Evolutionary conservation across 2,329 filamentous ascomycete genomes (phyloP), one percentile per base, ranked within the genome.

Genomic region (Chaetomium olivaceum): DNA sequence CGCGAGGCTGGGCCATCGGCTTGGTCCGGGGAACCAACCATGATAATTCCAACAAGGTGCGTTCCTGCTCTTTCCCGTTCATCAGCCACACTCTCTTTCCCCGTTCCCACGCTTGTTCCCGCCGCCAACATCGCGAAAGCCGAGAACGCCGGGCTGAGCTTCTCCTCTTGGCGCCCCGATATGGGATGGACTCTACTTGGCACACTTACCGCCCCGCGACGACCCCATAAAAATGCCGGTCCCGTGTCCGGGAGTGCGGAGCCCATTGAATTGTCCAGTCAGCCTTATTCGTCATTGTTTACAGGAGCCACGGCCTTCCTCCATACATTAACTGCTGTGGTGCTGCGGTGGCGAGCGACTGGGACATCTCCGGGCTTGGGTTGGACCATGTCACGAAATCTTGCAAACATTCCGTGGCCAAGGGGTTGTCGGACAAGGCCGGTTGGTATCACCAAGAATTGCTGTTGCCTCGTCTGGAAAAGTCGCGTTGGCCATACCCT

Each of bases 191-290:
- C 12, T 25, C 31, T 46, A 4, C 57, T 64, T 64, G 62, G 62
- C 62, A 23, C 33, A 23, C 39, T 48, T 43, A 46, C 36, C 36
- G 56, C 48, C 57, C 57, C 57, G 27, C 33, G 27, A 11, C 9
- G 31, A 29, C 61, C 27, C 56, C 62, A 54, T 50, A 48, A 16
- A 16, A 29, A 21, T 33, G 14, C 57, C 56, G 57, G 56, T 50
- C 50, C 57, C 57, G 33, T 64, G 50, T 63, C 61, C 31, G 23
- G 46, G 43, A 58, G 29, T 23, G 61, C 55, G 55, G 61, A 58
- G n/a, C 55, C 61, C 52, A 31, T 19, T 19, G 39, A 16, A 14
- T n/a, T 29, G 12, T 21, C 46, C 21, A 23, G 23, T 29, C 55
- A 63, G 52, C 61, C 61, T 39, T 50, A 19, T 25, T 46, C 36